Conservation (phyloP, 2,329 filamentous ascomycete species). For the Xylariomycetidae sp. region DNA sequence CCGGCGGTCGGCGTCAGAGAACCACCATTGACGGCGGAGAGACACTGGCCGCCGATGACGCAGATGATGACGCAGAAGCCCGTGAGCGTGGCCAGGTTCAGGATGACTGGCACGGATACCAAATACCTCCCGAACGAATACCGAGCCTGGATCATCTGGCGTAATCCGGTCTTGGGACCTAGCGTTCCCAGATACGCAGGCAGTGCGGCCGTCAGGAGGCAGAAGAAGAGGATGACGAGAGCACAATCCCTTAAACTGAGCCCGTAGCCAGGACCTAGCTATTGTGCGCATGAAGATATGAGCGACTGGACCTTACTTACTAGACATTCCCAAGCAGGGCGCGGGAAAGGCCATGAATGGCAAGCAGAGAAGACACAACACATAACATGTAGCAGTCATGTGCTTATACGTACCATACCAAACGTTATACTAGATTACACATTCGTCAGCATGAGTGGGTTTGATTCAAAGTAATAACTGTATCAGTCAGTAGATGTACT, state of each 20-base stretch:
- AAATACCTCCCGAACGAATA: slow-evolving; percentile 59
- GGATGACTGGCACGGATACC: slow-evolving; percentile 53
- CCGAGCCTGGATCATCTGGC: slow-evolving; percentile 61
- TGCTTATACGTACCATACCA: slow-evolving; percentile 60
- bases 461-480: no score
- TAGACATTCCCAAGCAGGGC: no score
- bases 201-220: slow-evolving; percentile 46
- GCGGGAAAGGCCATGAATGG: no score
- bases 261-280: slow-evolving; percentile 47
- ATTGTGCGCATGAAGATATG: no score
- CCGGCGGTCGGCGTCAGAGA: slow-evolving; percentile 49
- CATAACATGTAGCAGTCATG: no score
- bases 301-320: no score
- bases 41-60: slow-evolving; percentile 56
- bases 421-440: slow-evolving; percentile 52
- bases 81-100: slow-evolving; percentile 59
- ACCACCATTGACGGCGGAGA: slow-evolving; percentile 48
- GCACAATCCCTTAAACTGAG: slow-evolving; percentile 52
- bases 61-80: slow-evolving; percentile 61
- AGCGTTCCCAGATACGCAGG: slow-evolving; percentile 55
- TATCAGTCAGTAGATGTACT: no score
- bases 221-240: slow-evolving; percentile 61
- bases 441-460: slow-evolving; percentile 7
- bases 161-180: slow-evolving; percentile 58
- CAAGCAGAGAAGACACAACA: no score